Evolutionary conservation across 2,329 filamentous ascomycete genomes (phyloP).

Genomic region (Juglanconis oblonga): DNA sequence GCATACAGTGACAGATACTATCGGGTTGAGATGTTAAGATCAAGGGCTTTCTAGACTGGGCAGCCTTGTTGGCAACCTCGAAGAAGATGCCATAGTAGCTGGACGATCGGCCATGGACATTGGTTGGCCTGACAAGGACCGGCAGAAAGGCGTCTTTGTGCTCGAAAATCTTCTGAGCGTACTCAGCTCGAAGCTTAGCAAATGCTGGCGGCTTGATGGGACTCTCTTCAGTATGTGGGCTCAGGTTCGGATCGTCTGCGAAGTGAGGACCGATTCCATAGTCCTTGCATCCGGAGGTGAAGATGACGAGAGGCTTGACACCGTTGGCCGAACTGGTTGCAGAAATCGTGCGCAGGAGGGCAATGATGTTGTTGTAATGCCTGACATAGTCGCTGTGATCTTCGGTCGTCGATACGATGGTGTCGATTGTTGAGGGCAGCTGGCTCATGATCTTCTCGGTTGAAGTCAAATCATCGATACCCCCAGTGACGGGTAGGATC

Average conservation of each 20-base stretch:
- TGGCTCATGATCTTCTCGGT: slow-evolving; percentile 26
- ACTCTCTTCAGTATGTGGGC: slow-evolving; percentile 41
- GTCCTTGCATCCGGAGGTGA: slow-evolving; percentile 49
- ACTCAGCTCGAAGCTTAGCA: slow-evolving; percentile 29
- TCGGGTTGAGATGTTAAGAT: slow-evolving; percentile 31
- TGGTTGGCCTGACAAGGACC: slow-evolving; percentile 43
- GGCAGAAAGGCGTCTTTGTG: slow-evolving; percentile 39
- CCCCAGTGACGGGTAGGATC: slow-evolving; percentile 38
- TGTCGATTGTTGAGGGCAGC: slow-evolving; percentile 34
- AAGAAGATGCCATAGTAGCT: slow-evolving; percentile 43
- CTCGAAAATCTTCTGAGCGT: slow-evolving; percentile 35
- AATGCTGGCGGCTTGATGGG: slow-evolving; percentile 31
- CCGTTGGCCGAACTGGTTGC: slow-evolving; percentile 30
- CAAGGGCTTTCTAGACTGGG: slow-evolving; percentile 22
- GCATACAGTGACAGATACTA: slow-evolving; percentile 43
- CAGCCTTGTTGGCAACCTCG: slow-evolving; percentile 26
- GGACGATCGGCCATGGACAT: slow-evolving; percentile 42
- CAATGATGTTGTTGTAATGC: slow-evolving; percentile 36
- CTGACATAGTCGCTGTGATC: slow-evolving; percentile 35
- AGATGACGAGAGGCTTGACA: slow-evolving; percentile 39
- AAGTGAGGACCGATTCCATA: slow-evolving; percentile 36
- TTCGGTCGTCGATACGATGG: slow-evolving; percentile 42
- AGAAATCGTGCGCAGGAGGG: slow-evolving; percentile 33
- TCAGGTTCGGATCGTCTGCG: slow-evolving; percentile 33
- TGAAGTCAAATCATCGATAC: slow-evolving; percentile 31